These are phyloP conservation scores for barley (Hordeum vulgare) DNA, from an alignment of 176 grass and related monocot genomes.

Conservation along the genomic window DNA sequence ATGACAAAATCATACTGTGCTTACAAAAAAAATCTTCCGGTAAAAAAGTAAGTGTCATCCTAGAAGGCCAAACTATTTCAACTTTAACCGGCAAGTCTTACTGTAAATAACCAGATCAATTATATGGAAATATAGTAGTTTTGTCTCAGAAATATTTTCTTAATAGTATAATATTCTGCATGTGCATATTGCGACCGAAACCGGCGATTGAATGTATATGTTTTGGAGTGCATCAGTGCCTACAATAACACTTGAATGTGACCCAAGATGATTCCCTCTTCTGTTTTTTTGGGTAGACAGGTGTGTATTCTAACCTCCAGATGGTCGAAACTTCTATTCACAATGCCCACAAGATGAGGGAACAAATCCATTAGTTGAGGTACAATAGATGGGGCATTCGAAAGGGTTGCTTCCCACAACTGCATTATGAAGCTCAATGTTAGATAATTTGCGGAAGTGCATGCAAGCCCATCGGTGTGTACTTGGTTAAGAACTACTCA, in stretches of 20 bases:
- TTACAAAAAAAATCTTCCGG: neutral
- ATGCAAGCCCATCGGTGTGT: neutral
- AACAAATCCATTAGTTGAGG: conserved; percentile 92
- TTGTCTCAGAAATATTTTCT: neutral
- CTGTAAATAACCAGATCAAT: neutral
- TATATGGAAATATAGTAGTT: neutral
- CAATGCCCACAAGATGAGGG: conserved; percentile 70
- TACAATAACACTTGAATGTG: neutral
- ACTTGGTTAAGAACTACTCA: conserved; percentile 37
- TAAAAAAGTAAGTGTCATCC: neutral
- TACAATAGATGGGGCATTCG: conserved; percentile 75
- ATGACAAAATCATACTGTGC: neutral
- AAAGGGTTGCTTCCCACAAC: conserved; percentile 93
- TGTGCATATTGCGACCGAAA: neutral
- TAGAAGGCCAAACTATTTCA: conserved; percentile 3
- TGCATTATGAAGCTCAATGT: conserved; percentile 34
- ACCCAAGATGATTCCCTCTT: neutral
- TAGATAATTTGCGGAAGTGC: conserved; percentile 1
- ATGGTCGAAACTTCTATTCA: conserved; percentile 92
- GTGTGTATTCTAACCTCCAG: conserved; percentile 58
- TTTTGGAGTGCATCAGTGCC: neutral
- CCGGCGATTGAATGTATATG: neutral
- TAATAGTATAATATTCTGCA: neutral
- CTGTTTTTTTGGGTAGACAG: neutral
- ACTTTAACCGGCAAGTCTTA: neutral